Conservation (phyloP, 805 yeast species). For the Zygotorulaspora chibaensis region DNA sequence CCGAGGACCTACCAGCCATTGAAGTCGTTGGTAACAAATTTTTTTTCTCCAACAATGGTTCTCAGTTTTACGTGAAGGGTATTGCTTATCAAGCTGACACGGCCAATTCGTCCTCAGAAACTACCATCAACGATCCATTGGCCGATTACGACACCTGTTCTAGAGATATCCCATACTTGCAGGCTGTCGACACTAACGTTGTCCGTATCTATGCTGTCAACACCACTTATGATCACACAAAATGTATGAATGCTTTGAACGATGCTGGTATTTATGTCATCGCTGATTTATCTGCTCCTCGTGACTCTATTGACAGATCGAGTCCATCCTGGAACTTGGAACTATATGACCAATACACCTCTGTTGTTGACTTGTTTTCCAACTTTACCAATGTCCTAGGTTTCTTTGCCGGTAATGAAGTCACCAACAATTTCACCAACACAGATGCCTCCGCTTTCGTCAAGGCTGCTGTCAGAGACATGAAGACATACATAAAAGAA, state of each 20-base stretch:
- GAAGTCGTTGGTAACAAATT: conserved; percentile 76
- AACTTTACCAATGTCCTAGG: conserved; percentile 71
- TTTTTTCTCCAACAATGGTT: conserved; percentile 70
- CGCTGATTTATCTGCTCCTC: conserved; percentile 75
- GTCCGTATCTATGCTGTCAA: conserved; percentile 74
- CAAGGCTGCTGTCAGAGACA: conserved; percentile 78
- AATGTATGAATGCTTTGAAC: conserved; percentile 60
- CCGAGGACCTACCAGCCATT: conserved; percentile 54
- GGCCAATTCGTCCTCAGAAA: conserved; percentile 42
- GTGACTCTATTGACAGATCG: conserved; percentile 54
- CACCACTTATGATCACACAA: conserved; percentile 56
- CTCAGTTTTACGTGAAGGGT: conserved; percentile 74
- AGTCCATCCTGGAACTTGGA: conserved; percentile 61
- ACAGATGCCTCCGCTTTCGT: conserved; percentile 77
- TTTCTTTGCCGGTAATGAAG: conserved; percentile 86
- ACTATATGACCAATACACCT: conserved; percentile 61
- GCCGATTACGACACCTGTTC: conserved; percentile 58
- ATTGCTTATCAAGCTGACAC: conserved; percentile 76
- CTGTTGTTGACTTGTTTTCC: conserved; percentile 64
- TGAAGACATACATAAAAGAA: conserved; percentile 59
- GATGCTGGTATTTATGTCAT: conserved; percentile 78
- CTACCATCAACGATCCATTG: conserved; percentile 62
- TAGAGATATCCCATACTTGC: conserved; percentile 70
- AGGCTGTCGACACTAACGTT: conserved; percentile 59
- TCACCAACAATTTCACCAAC: conserved; percentile 59